Base-by-base conservation (phyloP, 129 eudicot species). In the Flaveria bidentis region DNA sequence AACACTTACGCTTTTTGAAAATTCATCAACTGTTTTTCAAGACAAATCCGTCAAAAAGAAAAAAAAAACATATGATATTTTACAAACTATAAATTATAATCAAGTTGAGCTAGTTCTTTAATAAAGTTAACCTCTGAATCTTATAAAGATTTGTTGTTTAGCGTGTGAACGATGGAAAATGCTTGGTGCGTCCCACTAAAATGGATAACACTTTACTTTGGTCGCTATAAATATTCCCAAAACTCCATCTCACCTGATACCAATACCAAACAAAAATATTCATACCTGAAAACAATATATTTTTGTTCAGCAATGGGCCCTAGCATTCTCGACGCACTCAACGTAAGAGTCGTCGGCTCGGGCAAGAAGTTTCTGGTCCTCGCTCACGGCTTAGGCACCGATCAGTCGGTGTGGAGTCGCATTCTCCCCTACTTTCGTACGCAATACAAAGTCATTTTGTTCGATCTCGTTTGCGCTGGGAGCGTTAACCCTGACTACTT, bases 321-420 rank as follows among this genome's bases (percentile, higher is more conserved):
- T 0, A 84, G 26, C 30, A 80, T 94, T 11, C 30, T 94, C 58
- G 96, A 94, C 47, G 90, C 89, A 26, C 86, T 94, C 71, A 91
- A 94, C 77, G 98, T 94, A 33, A 73, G 91, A 53, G 90, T 88
- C 18, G 93, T 85, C 76, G 98, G 98, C 45, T 74, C 91, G 81
- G 97, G 98, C 78, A 82, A 82, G 39, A 85, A 61, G 28, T 67
- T 82, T 44, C 81, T 94, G 0, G 93, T 94, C 22, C 78, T 94
- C 6, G 91, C 98, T 17, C 98, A 94, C 51, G 98, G 98, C 3
- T 79, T 91, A 74, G 98, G 98, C 81, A 94, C 98, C 71, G 98
- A 94, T 65, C 98, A 94, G 72, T 94, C 98, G 0, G 96, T 91
- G 0, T 94, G 98, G 98, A 84, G 82, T 36, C 89, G 96, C 81